Conservation (phyloP, 805 yeast species). For the Teunomyces pallodes region DNA sequence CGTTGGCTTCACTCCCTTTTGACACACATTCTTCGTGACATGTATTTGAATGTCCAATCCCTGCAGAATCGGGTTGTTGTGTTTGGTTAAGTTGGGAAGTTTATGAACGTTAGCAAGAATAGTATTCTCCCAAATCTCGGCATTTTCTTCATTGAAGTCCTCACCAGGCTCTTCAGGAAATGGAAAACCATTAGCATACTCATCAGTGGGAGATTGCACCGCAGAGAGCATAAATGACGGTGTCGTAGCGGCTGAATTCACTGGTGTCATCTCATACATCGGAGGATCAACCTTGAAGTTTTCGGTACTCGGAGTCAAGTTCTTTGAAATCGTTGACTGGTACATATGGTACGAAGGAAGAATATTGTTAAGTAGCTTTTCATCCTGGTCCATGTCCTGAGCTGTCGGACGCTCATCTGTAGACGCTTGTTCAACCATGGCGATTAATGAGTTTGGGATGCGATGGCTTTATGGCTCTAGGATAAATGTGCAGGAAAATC, state of each 20-base stretch:
- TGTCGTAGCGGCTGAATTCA: slow-evolving; percentile 6
- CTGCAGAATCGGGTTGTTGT: slow-evolving; percentile 16
- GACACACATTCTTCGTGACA: slow-evolving; percentile 39
- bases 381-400: slow-evolving; percentile 16
- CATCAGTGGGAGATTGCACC: slow-evolving; percentile 7
- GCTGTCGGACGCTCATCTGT: slow-evolving; percentile 4
- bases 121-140: slow-evolving; percentile 34
- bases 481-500: background rate
- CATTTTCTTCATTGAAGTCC: slow-evolving; percentile 21
- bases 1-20: slow-evolving; percentile 36
- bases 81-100: slow-evolving; percentile 30
- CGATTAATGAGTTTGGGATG: background rate
- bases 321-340: slow-evolving; percentile 39
- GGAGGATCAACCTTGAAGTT: slow-evolving; percentile 43
- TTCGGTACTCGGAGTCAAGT: slow-evolving; percentile 35
- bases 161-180: slow-evolving; percentile 11
- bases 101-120: slow-evolving; percentile 42
- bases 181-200: slow-evolving; percentile 12
- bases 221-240: slow-evolving; percentile 6
- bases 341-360: slow-evolving; percentile 46
- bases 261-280: slow-evolving; percentile 21
- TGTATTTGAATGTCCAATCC: slow-evolving; percentile 30
- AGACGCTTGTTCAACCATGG: background rate
- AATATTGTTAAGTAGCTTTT: slow-evolving; percentile 32
- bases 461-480: background rate